A percentile compares a stretch with the other conserved stretches of the same genome.
Conservation (phyloP, 108 stramenopile species). For the Seminavis robusta region DNA sequence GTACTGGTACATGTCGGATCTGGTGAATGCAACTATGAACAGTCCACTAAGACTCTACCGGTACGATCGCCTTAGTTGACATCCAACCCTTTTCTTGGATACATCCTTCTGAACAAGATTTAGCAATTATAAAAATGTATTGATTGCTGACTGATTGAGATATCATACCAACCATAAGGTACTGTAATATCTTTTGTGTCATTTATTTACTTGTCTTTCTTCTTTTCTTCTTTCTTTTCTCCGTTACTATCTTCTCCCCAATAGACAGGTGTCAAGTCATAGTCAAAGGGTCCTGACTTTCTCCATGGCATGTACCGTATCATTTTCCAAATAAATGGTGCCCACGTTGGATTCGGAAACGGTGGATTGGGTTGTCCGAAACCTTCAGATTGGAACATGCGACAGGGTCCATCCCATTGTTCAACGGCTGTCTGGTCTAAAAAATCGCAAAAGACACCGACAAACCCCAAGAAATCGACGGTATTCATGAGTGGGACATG, state of each 20-base stretch:
- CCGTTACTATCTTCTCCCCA: constrained; percentile 10
- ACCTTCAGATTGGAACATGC: background rate
- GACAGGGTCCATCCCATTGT: constrained; percentile 8
- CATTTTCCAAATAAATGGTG: constrained; percentile 22
- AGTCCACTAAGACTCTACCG: no score
- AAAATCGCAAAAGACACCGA: constrained; percentile 3
- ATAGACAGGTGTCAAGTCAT: constrained; percentile 8
- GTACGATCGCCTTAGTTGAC: no score
- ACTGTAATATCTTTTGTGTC: no score
- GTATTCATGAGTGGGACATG: constrained; percentile 15
- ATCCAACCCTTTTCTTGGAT: no score
- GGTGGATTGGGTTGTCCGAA: background rate
- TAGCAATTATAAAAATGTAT: no score
- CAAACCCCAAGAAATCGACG: constrained; percentile 13
- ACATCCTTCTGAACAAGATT: no score
- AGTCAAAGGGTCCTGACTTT: constrained; percentile 13
- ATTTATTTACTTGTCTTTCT: no score
- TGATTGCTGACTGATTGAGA: no score
- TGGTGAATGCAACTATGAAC: no score
- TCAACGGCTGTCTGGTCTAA: constrained; percentile 1
- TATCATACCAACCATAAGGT: no score
- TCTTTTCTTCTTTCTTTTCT: no score
- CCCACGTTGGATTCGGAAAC: background rate
- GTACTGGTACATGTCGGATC: no score
- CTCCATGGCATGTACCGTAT: constrained; percentile 10